Evolutionary conservation across 176 grass and related monocot species (phyloP).

Genomic region (Chrysopogon serrulatus): DNA sequence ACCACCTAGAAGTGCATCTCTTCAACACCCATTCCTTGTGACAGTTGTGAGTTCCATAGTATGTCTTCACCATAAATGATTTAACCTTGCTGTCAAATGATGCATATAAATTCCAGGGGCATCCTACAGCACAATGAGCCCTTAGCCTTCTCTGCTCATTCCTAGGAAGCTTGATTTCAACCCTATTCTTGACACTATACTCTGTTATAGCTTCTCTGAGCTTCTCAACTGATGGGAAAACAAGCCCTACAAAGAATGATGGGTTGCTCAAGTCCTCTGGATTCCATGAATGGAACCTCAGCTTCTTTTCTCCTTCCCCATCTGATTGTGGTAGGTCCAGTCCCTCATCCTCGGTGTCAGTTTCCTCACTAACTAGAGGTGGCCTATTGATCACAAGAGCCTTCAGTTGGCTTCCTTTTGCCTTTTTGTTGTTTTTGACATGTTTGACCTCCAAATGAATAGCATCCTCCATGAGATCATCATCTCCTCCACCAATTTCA

Average conservation of each 20-base stretch:
- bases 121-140: neutral
- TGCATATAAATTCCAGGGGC: neutral
- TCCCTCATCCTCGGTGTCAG: too few relatives aligned
- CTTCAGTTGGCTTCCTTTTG: neutral
- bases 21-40: neutral
- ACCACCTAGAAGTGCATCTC: too few relatives aligned
- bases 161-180: neutral
- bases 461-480: too few relatives aligned
- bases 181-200: neutral
- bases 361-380: too few relatives aligned
- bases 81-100: neutral
- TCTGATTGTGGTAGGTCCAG: too few relatives aligned
- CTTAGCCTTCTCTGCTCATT: neutral
- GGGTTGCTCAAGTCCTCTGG: neutral
- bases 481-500: neutral
- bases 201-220: neutral
- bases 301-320: neutral
- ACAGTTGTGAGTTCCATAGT: neutral
- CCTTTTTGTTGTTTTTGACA: too few relatives aligned
- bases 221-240: neutral
- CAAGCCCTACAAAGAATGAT: neutral
- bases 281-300: neutral
- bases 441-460: neutral
- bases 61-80: neutral
- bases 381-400: too few relatives aligned